Evolutionary conservation across 768 basidiomycete genomes (phyloP).

Genomic region (Agaricus bisporus): DNA sequence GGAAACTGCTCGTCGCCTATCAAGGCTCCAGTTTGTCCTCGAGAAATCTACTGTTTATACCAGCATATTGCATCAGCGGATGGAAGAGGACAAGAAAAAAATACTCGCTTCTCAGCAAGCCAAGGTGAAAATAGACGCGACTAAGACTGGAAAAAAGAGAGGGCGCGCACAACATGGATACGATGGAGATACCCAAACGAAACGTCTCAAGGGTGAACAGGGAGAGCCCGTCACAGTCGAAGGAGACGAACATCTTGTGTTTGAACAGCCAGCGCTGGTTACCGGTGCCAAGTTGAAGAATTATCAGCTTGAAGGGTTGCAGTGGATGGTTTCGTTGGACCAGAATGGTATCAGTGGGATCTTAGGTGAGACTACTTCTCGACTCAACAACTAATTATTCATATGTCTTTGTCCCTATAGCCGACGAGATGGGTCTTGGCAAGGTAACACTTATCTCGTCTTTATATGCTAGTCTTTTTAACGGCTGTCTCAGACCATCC

Average conservation of each 20-base stretch:
- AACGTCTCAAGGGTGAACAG: conserved; percentile 19
- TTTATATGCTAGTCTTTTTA: not conserved
- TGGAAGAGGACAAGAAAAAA: conserved; percentile 54
- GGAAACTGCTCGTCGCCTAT: conserved; percentile 45
- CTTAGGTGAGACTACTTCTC: conserved; percentile 40
- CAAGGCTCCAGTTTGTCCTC: conserved; percentile 58
- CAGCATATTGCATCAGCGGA: conserved; percentile 60
- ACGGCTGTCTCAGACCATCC: conserved; percentile 61
- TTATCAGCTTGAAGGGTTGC: conserved; percentile 91
- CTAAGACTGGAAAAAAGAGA: conserved; percentile 18
- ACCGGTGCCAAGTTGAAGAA: conserved; percentile 83
- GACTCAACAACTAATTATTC: not conserved
- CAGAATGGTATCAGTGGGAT: conserved; percentile 83
- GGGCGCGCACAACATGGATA: not conserved
- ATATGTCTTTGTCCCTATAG: conserved; percentile 24
- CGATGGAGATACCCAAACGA: not conserved
- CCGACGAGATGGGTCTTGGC: conserved; percentile 94
- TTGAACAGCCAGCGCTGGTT: conserved; percentile 71
- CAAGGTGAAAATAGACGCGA: conserved; percentile 17
- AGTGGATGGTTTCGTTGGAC: conserved; percentile 90
- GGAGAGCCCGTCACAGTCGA: conserved; percentile 16
- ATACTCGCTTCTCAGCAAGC: conserved; percentile 19
- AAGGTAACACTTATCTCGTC: conserved; percentile 35
- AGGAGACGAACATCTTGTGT: conserved; percentile 23
- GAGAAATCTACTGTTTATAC: conserved; percentile 77